Evolutionary conservation across 2,329 filamentous ascomycete genomes (phyloP), one percentile per base, ranked within the genome.

Genomic region (Fusarium sp.): DNA sequence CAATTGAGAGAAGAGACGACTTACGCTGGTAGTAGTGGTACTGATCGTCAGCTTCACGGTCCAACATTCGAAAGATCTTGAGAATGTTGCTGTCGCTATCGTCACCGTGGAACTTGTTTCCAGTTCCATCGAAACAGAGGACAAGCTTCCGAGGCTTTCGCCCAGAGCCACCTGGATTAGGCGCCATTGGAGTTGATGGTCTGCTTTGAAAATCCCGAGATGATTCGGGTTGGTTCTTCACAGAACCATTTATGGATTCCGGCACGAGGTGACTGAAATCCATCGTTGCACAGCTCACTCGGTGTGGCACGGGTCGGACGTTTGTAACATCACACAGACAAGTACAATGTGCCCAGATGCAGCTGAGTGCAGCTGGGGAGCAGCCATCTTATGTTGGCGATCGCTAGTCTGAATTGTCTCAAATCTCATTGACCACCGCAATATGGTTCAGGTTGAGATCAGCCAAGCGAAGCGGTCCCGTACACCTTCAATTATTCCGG

Each of bases 41-140:
- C 63, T 92, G 89, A 56, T 88, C 84, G 21, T 81, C 80, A 0
- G 87, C 85, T 9, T 85, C 86, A 7, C 89, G 84, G 68, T 92
- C 89, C 2, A 92, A 79, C 83, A 91, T 90, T 36, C 88, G 84
- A 67, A 90, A 91, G 13, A 92, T 90, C 72, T 91, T 91, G 61
- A 92, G 78, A 69, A 92, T 88, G 53, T 89, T 89, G 74, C 85
- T 88, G 68, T 89, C 87, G 40, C 84, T 87, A 14, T 88, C 87
- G 50, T 89, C 85, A 11, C 87, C 87, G 41, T 85, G 83, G 61
- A 89, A 89, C 63, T 88, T 88, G 70, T 89, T 89, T 0, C 87
- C 87, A 0, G 87, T 89, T 7, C 87, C 87, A 50, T 89, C 87
- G 53, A 90, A 89, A 70, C 87, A 89, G 2, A 90, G 77, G 11